A percentile compares a stretch with the other conserved stretches of the same genome.
Evolutionary conservation across 352 stramenopile species (phyloP).

Genomic region (Blastocystis sp.): DNA sequence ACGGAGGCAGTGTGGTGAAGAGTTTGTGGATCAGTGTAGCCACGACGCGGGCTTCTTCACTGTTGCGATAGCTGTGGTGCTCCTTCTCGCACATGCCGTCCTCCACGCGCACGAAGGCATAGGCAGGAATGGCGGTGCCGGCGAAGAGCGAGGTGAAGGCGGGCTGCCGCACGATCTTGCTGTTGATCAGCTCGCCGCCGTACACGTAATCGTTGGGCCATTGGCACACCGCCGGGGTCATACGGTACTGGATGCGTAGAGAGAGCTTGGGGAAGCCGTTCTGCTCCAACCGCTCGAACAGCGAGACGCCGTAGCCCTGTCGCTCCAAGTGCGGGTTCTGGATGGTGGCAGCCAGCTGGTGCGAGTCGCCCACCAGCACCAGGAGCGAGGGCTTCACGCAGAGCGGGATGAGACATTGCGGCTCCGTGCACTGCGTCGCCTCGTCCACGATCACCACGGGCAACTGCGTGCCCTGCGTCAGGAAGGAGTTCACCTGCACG

Average conservation of each 20-base stretch:
- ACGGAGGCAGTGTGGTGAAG: constrained; percentile 13
- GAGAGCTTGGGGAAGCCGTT: constrained; percentile 48
- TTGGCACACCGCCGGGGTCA: constrained; percentile 15
- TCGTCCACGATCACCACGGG: constrained; percentile 61
- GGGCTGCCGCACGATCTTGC: constrained; percentile 11
- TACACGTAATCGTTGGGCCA: constrained; percentile 59
- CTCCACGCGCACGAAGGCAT: constrained; percentile 27
- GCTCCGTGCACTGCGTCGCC: constrained; percentile 62
- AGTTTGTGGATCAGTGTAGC: neutral
- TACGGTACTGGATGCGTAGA: constrained; percentile 51
- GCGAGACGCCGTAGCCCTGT: constrained; percentile 26
- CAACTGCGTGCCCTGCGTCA: constrained; percentile 40
- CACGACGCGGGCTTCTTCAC: neutral
- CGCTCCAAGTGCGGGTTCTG: constrained; percentile 12
- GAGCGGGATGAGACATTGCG: constrained; percentile 52
- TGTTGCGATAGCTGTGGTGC: constrained; percentile 18
- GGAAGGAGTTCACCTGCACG: constrained; percentile 41
- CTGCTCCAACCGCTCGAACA: constrained; percentile 44
- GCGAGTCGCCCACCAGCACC: constrained; percentile 35
- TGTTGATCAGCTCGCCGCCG: constrained; percentile 36
- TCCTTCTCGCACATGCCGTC: constrained; percentile 47
- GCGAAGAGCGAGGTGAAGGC: neutral
- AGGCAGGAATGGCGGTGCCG: neutral
- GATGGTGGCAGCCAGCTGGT: constrained; percentile 52
- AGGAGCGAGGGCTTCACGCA: constrained; percentile 31